phyloP scores from a whole-genome alignment of 2,329 filamentous ascomycete species.

The Apiospora arundinis region DNA sequence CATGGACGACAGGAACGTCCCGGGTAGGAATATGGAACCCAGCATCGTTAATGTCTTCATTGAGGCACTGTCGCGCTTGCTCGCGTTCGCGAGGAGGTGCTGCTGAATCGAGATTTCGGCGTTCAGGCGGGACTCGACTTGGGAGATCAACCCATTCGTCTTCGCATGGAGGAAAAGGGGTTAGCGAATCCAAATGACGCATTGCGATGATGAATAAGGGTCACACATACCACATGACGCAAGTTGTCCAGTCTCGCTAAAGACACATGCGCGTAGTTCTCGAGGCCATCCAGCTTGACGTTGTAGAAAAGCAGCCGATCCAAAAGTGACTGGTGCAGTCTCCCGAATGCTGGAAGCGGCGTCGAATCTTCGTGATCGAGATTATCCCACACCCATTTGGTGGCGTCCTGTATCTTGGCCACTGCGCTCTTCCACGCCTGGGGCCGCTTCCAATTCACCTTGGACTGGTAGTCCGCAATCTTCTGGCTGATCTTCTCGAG shows the following conservation, averaged over 20 bases:
- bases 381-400: constrained; percentile 28
- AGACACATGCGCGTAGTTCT: constrained; percentile 43
- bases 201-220: neutral
- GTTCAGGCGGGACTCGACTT: constrained; percentile 34
- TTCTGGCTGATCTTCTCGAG: constrained; percentile 39
- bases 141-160: constrained; percentile 6
- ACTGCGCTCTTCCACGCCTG: constrained; percentile 40
- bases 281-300: constrained; percentile 43
- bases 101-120: constrained; percentile 38
- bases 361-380: neutral
- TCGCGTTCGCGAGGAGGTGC: constrained; percentile 31
- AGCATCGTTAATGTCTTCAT: constrained; percentile 34
- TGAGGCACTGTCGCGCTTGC: constrained; percentile 33
- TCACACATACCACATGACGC: constrained; percentile 39
- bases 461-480: constrained; percentile 39
- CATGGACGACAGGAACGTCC: constrained; percentile 26
- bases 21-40: constrained; percentile 27
- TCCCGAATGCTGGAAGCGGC: constrained; percentile 26
- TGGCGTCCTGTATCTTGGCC: constrained; percentile 30
- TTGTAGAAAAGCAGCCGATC: constrained; percentile 40
- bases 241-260: constrained; percentile 43
- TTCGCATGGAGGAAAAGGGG: neutral
- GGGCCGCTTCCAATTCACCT: constrained; percentile 42
- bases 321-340: constrained; percentile 37
- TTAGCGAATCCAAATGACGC: neutral